Evolutionary conservation across 305 asterid genomes (phyloP), one percentile per base, ranked within the genome.

Genomic region (Stenogyne calaminthoides): DNA sequence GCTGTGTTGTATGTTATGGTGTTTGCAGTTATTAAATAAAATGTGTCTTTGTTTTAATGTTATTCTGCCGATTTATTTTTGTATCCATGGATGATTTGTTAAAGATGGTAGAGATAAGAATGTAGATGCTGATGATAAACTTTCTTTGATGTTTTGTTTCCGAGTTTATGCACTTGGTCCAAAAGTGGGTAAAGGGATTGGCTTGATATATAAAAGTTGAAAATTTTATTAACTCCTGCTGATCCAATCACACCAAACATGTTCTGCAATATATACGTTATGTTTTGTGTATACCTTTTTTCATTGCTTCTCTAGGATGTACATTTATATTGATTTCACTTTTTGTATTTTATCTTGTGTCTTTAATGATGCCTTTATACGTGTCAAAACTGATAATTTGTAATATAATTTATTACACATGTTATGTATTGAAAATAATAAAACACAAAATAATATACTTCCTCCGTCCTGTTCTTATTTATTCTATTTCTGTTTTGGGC

Each of bases 1-100:
- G 68, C 52, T 63, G 68, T 63, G 68, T 5, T 34, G 63, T 12
- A 4, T 58, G 64, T 60, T 29, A 5, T 58, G 42, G 39, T n/a
- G 16, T 29, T 15, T 60, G 47, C 6, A 9, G 19, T 34, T 2
- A 14, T 7, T 47, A 16, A 11, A 67, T 67, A 37, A 49, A 27
- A 32, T 46, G 32, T 15, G 1, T 7, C n/a, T 42, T 44, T 12
- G 40, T 14, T 44, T 42, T 62, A 62, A 2, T 46, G 4, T 0
- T 11, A 6, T 46, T 47, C 9, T n/a, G 9, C 19, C 5, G 9
- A 6, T 14, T 46, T 46, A 14, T 15, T 15, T 49, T 49, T 5
- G 8, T n/a, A 6, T 47, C 9, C 9, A 14, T 47, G 19, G 55
- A 9, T 15, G 6, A 5, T 47, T 5, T 49, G 56, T 49, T 49